A percentile compares a stretch with the other conserved stretches of the same genome.
phyloP scores from a whole-genome alignment of 1,284 basidiomycete genomes.

The Pseudozyma hubeiensis region DNA sequence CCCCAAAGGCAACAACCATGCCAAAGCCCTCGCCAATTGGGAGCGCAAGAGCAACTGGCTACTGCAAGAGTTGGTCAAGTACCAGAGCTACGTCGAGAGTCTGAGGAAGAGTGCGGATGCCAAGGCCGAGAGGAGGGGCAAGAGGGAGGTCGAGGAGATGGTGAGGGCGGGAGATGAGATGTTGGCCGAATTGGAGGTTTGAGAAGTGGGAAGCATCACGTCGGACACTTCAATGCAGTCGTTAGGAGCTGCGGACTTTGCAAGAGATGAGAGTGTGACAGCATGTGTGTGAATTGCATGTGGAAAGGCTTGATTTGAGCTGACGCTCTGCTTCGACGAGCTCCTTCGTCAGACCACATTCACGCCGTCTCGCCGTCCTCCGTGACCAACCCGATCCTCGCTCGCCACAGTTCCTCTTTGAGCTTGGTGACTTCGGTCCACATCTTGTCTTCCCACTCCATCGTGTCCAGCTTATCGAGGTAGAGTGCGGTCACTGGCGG shows the following conservation, averaged over 20 bases:
- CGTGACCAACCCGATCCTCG: constrained; percentile 45
- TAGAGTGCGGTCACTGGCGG: constrained; percentile 24
- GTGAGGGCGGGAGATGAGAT: constrained; percentile 36
- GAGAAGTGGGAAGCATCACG: too few species aligned
- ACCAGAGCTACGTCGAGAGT: constrained; percentile 92
- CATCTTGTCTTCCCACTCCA: constrained; percentile 63
- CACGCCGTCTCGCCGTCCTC: constrained; percentile 10
- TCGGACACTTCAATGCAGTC: too few species aligned
- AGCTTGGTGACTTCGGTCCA: constrained; percentile 60
- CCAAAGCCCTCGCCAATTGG: constrained; percentile 89
- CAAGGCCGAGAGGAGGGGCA: constrained; percentile 42
- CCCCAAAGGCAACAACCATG: constrained; percentile 78
- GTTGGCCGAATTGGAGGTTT: constrained; percentile 18
- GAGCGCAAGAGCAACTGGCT: constrained; percentile 88
- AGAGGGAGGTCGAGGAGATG: constrained; percentile 49
- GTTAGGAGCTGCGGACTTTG: too few species aligned
- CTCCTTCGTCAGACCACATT: neutral
- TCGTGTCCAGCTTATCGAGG: constrained; percentile 26
- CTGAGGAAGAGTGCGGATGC: constrained; percentile 69
- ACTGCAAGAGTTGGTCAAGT: constrained; percentile 91
- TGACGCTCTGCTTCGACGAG: too few species aligned
- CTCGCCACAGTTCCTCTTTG: constrained; percentile 59
- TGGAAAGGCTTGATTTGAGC: too few species aligned
- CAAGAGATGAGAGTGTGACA: too few species aligned
- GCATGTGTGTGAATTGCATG: too few species aligned